phyloP scores from a whole-genome alignment of 2,329 filamentous ascomycete species.

The Reticulascus tulasneorum region DNA sequence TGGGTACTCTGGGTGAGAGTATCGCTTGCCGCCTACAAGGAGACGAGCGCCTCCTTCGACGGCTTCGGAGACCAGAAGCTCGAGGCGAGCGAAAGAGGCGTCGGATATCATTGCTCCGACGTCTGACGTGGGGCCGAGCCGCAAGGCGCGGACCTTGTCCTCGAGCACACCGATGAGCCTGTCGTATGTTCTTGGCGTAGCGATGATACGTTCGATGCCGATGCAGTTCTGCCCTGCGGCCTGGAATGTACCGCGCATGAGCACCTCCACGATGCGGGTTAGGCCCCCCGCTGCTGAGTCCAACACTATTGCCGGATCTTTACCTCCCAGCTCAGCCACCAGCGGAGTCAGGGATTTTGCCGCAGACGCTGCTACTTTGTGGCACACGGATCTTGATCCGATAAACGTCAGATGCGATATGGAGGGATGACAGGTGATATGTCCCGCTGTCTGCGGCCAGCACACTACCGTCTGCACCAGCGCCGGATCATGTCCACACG shows the following conservation, averaged over 20 bases:
- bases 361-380: conserved; percentile 81
- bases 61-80: conserved; percentile 72
- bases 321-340: conserved; percentile 88
- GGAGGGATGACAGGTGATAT: conserved; percentile 78
- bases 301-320: conserved; percentile 86
- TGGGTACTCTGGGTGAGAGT: conserved; percentile 68
- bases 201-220: conserved; percentile 90
- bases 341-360: conserved; percentile 84
- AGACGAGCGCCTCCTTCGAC: conserved; percentile 75
- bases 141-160: conserved; percentile 69
- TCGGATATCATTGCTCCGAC: conserved; percentile 88
- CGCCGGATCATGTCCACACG: conserved; percentile 76
- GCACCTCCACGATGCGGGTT: conserved; percentile 69
- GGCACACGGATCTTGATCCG: conserved; percentile 80
- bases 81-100: conserved; percentile 69
- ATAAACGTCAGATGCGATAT: conserved; percentile 95
- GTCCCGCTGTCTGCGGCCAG: conserved; percentile 77
- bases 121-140: conserved; percentile 74
- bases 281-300: conserved; percentile 69
- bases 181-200: conserved; percentile 71
- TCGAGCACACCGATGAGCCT: conserved; percentile 66
- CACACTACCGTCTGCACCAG: conserved; percentile 83
- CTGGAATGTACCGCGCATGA: conserved; percentile 92
- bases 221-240: conserved; percentile 97
- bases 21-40: conserved; percentile 72